Evolutionary conservation across 2,329 filamentous ascomycete genomes (phyloP), one percentile per base, ranked within the genome.

Genomic region (Alternaria incomplexa): DNA sequence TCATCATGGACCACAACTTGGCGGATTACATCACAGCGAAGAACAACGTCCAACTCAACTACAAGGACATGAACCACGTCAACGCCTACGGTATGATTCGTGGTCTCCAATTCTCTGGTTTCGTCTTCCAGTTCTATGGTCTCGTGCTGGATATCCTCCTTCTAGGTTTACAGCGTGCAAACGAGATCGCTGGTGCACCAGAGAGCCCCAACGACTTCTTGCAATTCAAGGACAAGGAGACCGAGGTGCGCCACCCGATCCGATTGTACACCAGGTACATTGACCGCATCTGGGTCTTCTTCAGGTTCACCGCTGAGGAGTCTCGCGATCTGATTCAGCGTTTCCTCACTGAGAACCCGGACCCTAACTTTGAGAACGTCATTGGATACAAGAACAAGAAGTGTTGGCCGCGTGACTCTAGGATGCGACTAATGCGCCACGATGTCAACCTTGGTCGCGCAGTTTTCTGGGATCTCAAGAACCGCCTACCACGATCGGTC

Each of bases 51-150:
- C 95, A 97, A 79, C 87, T 99, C 66, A 97, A 96, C 66, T 99
- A 99, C 85, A 99, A 99, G 84, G 96, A 99, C 74, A 99, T 99
- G 96, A 98, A 97, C 77, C 96, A 99, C 76, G 96, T 96, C 77
- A 99, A 99, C 82, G 96, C 93, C 77, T 99, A 98, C 77, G 96
- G 96, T 71, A 92, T 99, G 91, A 97, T 99, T 74, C 93, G 96
- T 74, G 96, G 96, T 71, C 86, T 99, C 15, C 96, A 99, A 71
- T 99, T 99, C 82, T 97, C 96, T 2, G 96, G 93, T 0, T 99
- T 99, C 67, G 96, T 99, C 22, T 99, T 99, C 87, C 96, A 99
- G 78, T 99, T 94, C 85, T 99, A 99, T 73, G 96, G 96, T 50
- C 85, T 99, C 64, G 95, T 99, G 62, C 89, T 99, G 57, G 96